These are phyloP conservation scores for Nissolia schottii DNA, from an alignment of 306 rosid species.

Conservation along the genomic window DNA sequence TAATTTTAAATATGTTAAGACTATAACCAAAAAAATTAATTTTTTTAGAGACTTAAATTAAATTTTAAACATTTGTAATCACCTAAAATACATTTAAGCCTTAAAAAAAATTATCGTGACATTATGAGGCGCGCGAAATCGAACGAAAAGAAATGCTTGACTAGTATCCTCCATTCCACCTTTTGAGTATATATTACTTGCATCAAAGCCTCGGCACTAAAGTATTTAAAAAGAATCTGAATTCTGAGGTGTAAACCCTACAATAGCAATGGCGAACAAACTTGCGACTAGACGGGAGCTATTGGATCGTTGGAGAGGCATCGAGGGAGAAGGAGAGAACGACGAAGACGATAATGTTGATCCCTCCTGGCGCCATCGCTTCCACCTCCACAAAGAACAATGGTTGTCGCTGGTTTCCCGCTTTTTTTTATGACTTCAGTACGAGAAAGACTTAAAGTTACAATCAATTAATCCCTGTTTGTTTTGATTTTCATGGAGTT, in stretches of 20 bases:
- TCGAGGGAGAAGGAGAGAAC: slow-evolving; percentile 58
- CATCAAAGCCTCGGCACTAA: too few relatives aligned
- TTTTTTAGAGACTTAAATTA: too few relatives aligned
- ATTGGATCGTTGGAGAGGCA: slow-evolving; percentile 68
- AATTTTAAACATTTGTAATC: too few relatives aligned
- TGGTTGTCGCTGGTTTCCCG: slow-evolving; percentile 34
- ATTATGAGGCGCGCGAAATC: slow-evolving; percentile 1
- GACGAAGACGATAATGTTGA: slow-evolving; percentile 36
- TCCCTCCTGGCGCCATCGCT: slow-evolving; percentile 38
- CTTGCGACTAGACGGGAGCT: slow-evolving; percentile 45
- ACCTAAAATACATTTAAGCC: too few relatives aligned
- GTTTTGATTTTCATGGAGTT: neutral
- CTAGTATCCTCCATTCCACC: neutral
- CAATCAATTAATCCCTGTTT: neutral
- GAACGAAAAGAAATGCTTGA: neutral
- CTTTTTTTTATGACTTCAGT: neutral
- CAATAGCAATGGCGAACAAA: slow-evolving; percentile 38
- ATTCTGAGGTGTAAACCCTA: slow-evolving; percentile 17
- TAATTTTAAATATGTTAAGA: too few relatives aligned
- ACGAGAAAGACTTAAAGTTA: neutral
- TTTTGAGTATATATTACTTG: neutral
- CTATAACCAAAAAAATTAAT: too few relatives aligned
- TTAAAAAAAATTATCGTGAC: too few relatives aligned
- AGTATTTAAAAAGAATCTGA: neutral
- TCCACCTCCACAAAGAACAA: slow-evolving; percentile 65